Base-by-base conservation (phyloP, 2,329 filamentous ascomycete species). In the Thielaviopsis punctulata region DNA sequence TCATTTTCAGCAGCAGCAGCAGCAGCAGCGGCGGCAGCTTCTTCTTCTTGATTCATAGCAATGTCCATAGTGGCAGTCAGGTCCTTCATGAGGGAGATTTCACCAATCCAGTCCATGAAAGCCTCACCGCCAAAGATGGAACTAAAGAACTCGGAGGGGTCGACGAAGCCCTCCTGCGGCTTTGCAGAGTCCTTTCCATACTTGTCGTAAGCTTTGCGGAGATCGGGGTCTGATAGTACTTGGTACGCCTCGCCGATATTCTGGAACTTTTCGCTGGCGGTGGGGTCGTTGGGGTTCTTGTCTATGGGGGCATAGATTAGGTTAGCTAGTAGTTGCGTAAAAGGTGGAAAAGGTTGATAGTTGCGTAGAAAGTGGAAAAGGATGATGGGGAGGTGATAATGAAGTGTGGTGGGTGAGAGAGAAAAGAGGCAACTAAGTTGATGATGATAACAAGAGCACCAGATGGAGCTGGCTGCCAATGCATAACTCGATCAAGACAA, bases 51-150 rank as follows among this genome's bases (percentile, higher is more conserved):
- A 52, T 85, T 75, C 80, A 88, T 90, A 19, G 87, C 89, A 59
- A 98, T 96, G 62, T 98, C 92, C 90, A 98, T 96, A 45, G 89
- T 95, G 62, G 88, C 87, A 18, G 90, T 96, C 52, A 98, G 75
- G 63, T 98, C 92, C 71, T 95, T 96, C 86, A 98, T 95, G 54
- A 98, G 79, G 49, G 86, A 92, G 60, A 98, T 95, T 73, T 98
- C 92, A 59, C 92, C 92, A 62, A 98, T 96, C 74, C 92, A 87
- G 71, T 98, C 90, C 56, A 84, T 74, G 62, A 98, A 98, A 12
- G 90, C 88, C 61, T 95, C 90, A 56, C 92, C 92, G 60, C 92
- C 92, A 63, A 98, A 98, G 60, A 98, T 98, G 73, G 89, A 93
- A 62, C 85, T 85, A 70, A 98, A 98, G 76, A 98, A 98, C 68